Percentiles rank a stretch among this genome's conserved stretches.
These are phyloP conservation scores for Capsicum rhomboideum DNA, from an alignment of 257 asterid species.

Conservation along the genomic window DNA sequence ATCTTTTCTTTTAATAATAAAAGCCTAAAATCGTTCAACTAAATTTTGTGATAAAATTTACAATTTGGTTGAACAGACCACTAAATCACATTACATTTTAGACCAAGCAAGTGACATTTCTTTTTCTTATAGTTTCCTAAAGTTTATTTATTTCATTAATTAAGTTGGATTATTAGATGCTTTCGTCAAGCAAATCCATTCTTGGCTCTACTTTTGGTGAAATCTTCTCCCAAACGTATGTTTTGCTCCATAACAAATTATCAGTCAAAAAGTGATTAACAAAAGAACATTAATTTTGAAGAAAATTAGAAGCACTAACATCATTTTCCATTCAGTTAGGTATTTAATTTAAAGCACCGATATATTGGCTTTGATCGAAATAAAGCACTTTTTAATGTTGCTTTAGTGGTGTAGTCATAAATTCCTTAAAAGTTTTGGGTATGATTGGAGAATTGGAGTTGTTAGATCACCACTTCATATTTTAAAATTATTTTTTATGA, in stretches of 20 bases:
- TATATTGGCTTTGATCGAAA: not conserved
- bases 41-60: not conserved
- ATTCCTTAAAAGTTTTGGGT: not conserved
- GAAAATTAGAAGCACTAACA: not conserved
- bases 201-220: not conserved
- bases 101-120: not conserved
- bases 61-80: slow-evolving; percentile 5
- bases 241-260: not conserved
- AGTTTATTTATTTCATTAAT: not conserved
- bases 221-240: not conserved
- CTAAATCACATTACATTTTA: not conserved
- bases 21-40: not conserved
- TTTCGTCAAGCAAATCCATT: not conserved
- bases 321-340: not conserved
- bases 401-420: not conserved
- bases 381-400: not conserved
- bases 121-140: not conserved
- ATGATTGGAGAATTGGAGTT: not conserved
- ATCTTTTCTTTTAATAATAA: not conserved
- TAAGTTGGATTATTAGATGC: not conserved
- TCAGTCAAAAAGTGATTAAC: slow-evolving; percentile 2
- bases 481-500: not conserved
- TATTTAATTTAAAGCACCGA: not conserved
- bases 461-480: not conserved
- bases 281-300: not conserved